Evolutionary conservation across 306 rosid species (phyloP), one percentile per base, ranked within the genome.

Genomic region (Cucurbita pepo): DNA sequence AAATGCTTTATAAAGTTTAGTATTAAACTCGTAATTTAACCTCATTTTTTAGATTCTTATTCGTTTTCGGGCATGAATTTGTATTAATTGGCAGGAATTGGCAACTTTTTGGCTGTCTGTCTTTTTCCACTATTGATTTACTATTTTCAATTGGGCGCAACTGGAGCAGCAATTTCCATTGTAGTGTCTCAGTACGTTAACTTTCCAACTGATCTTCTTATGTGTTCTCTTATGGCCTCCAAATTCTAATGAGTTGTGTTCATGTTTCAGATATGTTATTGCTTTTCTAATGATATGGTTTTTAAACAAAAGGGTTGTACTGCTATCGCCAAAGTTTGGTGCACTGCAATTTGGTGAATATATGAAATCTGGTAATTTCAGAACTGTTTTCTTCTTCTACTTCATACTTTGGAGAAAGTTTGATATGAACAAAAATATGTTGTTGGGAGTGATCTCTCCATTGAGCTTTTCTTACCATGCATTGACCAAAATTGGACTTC

Each of bases 181-280:
- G 98, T 93, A 77, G 62, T 90, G 73, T 93, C 98, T 64, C 98
- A 93, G 98, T 93, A 88, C 64, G 97, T 79, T 53, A 63, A 79
- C 78, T 64, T 30, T 69, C 74, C 65, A 11, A 38, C 48, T 55
- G 25, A 78, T 53, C 77, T 8, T 61, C n/a, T 30, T 57, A 7
- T 64, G 30, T 7, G 10, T 59, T 71, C 54, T 52, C 40, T 76
- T 71, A 38, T 57, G 73, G 18, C 50, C 14, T 25, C n/a, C 64
- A 12, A 25, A 21, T 11, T 22, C 30, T 22, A 58, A 10, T 10
- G 16, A 30, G 64, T 58, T 58, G n/a, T 21, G 64, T 22, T 58
- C n/a, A 25, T 75, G 58, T 76, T 30, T 83, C 87, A 92, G 98
- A 83, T 92, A 90, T 78, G 81, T 82, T 30, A 90, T 86, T 45